phyloP scores from a whole-genome alignment of 2,329 filamentous ascomycete species.

The Neospermospora avenae region DNA sequence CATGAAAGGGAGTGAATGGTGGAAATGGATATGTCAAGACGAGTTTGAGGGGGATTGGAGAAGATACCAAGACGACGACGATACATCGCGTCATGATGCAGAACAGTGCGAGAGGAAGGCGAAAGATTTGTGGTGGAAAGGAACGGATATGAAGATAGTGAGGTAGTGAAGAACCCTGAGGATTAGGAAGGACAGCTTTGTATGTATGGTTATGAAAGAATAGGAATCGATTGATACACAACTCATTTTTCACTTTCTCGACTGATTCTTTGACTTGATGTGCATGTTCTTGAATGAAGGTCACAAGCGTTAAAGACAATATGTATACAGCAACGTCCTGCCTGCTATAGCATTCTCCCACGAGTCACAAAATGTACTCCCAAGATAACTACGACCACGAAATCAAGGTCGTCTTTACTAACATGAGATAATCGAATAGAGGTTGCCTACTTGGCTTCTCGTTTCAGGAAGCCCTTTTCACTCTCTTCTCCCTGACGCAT shows the following conservation, averaged over 20 bases:
- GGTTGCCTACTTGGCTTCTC: too few relatives aligned
- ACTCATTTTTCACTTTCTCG: neutral
- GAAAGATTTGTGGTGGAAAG: neutral
- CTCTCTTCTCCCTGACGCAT: too few relatives aligned
- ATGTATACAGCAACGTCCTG: too few relatives aligned
- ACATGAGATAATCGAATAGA: too few relatives aligned
- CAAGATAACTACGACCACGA: too few relatives aligned
- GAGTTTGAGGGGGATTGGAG: neutral
- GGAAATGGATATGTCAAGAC: neutral
- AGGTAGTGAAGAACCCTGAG: neutral
- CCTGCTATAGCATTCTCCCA: too few relatives aligned
- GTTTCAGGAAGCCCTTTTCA: too few relatives aligned
- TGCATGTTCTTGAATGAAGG: neutral
- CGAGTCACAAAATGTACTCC: too few relatives aligned
- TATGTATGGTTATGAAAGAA: constrained; percentile 21
- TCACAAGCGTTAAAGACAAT: too few relatives aligned
- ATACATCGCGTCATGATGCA: neutral
- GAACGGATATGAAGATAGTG: neutral
- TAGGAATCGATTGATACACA: neutral
- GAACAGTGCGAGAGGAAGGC: neutral
- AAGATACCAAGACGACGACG: neutral
- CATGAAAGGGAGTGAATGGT: neutral
- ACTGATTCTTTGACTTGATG: neutral
- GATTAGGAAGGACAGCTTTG: neutral
- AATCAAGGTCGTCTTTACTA: too few relatives aligned